Percentiles rank a stretch among this genome's conserved stretches.
phyloP scores from a whole-genome alignment of 2,329 filamentous ascomycete genomes.

The Albifimbria verrucaria region DNA sequence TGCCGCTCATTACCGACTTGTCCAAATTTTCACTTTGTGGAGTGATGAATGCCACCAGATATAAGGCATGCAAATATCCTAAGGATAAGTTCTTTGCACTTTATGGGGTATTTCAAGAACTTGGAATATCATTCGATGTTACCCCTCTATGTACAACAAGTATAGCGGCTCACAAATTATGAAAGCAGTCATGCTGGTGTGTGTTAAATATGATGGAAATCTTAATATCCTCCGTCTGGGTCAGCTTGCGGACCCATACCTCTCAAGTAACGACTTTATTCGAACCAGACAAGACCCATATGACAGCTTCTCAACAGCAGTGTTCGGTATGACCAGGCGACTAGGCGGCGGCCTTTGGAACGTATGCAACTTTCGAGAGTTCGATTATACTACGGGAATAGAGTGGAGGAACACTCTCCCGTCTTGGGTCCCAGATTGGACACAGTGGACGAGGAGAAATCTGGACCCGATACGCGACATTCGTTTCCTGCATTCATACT shows the following conservation, averaged over 20 bases:
- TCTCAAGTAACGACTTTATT: not conserved
- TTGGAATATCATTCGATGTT: not conserved
- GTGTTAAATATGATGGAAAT: not conserved
- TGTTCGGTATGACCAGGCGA: not conserved
- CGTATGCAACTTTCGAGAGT: not conserved
- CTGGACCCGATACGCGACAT: not conserved
- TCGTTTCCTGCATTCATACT: not conserved
- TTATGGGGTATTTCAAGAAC: not conserved
- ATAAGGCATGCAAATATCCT: not conserved
- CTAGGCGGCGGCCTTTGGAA: not conserved
- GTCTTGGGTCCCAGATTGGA: not conserved
- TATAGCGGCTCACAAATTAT: not conserved
- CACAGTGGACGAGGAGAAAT: not conserved
- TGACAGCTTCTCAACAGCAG: not conserved
- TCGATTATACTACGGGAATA: not conserved
- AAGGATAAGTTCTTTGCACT: not conserved
- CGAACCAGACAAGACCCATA: not conserved
- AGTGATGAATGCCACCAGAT: not conserved
- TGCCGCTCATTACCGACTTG: not conserved
- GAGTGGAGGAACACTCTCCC: not conserved
- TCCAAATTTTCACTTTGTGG: not conserved
- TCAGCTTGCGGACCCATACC: not conserved
- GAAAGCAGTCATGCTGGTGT: not conserved
- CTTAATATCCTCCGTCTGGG: not conserved
- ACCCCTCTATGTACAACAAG: not conserved